Conservation (phyloP, 2,329 filamentous ascomycete genomes). For the Nemania serpens region DNA sequence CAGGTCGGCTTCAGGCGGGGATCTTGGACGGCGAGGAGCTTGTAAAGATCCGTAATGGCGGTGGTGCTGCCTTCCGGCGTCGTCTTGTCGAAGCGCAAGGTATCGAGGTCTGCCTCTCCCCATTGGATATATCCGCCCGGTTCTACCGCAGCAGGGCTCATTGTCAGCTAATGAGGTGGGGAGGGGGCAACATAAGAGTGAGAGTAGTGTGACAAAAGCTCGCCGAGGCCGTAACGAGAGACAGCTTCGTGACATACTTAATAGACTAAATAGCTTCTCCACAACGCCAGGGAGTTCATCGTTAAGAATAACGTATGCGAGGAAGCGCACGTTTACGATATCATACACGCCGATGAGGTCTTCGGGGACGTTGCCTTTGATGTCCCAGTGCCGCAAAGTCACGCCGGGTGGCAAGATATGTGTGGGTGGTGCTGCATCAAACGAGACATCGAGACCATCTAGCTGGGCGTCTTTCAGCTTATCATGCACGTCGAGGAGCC, state of each 20-base stretch:
- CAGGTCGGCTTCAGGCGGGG: conserved; percentile 19
- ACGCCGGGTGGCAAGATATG: conserved; percentile 30
- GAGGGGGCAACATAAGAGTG: not conserved
- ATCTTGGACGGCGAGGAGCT: not conserved
- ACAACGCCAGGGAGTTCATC: conserved; percentile 16
- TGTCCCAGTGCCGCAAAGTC: conserved; percentile 25
- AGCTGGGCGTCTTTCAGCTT: conserved; percentile 20
- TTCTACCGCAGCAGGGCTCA: conserved; percentile 9
- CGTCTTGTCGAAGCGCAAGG: conserved; percentile 13
- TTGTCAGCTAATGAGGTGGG: not conserved
- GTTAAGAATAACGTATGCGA: conserved; percentile 30
- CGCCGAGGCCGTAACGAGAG: too few relatives aligned
- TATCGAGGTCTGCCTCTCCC: conserved; percentile 22
- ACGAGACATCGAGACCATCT: conserved; percentile 34
- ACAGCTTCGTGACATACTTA: conserved; percentile 6
- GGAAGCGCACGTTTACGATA: conserved; percentile 34
- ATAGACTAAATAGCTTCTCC: not conserved
- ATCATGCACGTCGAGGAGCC: conserved; percentile 18
- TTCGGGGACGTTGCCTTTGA: conserved; percentile 24
- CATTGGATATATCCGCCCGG: conserved; percentile 30
- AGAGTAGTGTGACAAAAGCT: too few relatives aligned
- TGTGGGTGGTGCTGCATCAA: conserved; percentile 27
- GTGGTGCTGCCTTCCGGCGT: conserved; percentile 4
- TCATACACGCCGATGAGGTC: conserved; percentile 29
- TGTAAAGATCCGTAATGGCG: not conserved